phyloP scores from a whole-genome alignment of 768 basidiomycete genomes.

The Agaricus blazei region DNA sequence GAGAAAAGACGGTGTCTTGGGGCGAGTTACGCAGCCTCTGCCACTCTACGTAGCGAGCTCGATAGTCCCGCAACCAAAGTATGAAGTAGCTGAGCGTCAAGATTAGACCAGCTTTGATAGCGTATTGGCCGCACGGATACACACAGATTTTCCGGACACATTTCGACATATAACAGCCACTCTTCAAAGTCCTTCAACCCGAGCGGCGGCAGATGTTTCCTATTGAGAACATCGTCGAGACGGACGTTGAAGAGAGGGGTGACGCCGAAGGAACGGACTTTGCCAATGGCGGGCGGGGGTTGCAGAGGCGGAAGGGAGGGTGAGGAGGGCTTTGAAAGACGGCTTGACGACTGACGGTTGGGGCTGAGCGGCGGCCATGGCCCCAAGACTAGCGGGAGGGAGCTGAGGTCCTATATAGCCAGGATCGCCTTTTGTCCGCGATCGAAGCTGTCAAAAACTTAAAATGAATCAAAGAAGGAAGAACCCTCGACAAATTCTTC shows the following conservation, averaged over 20 bases:
- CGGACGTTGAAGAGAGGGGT: constrained; percentile 64
- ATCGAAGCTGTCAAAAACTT: too few relatives aligned
- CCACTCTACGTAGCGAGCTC: constrained; percentile 41
- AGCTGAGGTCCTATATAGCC: constrained; percentile 1
- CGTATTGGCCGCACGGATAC: constrained; percentile 17
- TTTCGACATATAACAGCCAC: constrained; percentile 77
- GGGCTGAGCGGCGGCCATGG: constrained; percentile 8
- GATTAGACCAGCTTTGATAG: constrained; percentile 9
- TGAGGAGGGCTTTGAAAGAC: constrained; percentile 26
- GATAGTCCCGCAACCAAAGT: constrained; percentile 80
- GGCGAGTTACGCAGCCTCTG: constrained; percentile 40
- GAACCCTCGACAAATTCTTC: too few relatives aligned
- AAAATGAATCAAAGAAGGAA: too few relatives aligned
- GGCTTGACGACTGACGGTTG: constrained; percentile 9
- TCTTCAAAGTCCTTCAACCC: constrained; percentile 76
- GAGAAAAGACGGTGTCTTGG: constrained; percentile 16
- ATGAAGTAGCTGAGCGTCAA: constrained; percentile 54
- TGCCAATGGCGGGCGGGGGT: constrained; percentile 62
- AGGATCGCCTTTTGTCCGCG: not conserved
- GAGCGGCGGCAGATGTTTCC: constrained; percentile 75
- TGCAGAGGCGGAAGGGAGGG: constrained; percentile 53
- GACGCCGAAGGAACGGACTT: constrained; percentile 63
- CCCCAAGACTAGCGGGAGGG: not conserved
- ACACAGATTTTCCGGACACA: constrained; percentile 69
- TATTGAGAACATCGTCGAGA: constrained; percentile 70